These are phyloP conservation scores for Trichoderma koningiopsis DNA, from an alignment of 2,329 filamentous ascomycete species.

Conservation along the genomic window DNA sequence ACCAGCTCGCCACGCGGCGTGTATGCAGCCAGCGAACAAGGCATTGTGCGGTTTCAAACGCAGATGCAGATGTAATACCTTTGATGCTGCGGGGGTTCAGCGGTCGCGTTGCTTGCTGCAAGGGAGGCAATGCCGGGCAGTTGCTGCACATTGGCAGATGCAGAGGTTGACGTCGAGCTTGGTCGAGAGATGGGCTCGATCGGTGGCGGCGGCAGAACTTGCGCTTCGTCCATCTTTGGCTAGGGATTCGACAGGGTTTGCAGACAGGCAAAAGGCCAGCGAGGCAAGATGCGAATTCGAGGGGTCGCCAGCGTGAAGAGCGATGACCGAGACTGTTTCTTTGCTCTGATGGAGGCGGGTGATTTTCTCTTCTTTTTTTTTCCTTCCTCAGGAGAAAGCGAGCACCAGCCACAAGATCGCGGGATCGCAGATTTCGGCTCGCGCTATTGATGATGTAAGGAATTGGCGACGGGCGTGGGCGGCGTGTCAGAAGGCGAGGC, in stretches of 20 bases:
- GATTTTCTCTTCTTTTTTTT: background rate
- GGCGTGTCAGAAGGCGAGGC: conserved; percentile 4
- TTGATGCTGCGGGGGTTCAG: conserved; percentile 47
- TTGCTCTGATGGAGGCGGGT: background rate
- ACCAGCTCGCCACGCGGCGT: background rate
- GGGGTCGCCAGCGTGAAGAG: conserved; percentile 23
- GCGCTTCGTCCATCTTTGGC: conserved; percentile 50
- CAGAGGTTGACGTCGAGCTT: conserved; percentile 52
- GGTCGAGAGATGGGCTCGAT: conserved; percentile 54
- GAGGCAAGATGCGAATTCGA: conserved; percentile 12
- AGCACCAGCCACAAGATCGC: conserved; percentile 23
- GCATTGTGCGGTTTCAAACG: background rate
- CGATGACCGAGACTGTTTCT: background rate
- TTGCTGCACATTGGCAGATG: conserved; percentile 46
- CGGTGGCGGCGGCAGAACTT: conserved; percentile 43
- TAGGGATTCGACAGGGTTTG: conserved; percentile 29
- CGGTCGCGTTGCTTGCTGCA: conserved; percentile 44
- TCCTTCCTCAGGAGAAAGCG: conserved; percentile 9
- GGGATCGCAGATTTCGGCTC: conserved; percentile 23
- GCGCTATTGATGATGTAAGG: conserved; percentile 22
- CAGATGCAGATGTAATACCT: conserved; percentile 20
- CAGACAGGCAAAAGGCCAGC: conserved; percentile 3
- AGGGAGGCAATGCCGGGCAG: conserved; percentile 51
- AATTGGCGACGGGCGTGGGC: conserved; percentile 19
- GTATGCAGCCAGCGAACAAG: background rate